Evolutionary conservation across 805 yeast genomes (phyloP).

Genomic region (Cyberlindnera galapagoensis): DNA sequence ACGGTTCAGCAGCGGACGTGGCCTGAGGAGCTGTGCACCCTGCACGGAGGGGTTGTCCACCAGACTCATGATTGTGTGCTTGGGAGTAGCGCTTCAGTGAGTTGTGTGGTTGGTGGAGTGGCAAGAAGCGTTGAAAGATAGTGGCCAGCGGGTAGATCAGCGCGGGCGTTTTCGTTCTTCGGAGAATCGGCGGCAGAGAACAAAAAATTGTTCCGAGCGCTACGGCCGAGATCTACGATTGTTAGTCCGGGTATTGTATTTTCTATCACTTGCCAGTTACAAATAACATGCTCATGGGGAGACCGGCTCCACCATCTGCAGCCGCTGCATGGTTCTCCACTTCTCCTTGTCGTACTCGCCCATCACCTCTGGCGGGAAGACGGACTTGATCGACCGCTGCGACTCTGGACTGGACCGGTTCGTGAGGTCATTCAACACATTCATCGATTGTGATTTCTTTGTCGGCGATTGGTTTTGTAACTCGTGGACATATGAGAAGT

Average conservation of each 20-base stretch:
- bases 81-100: neutral
- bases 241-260: too few relatives aligned
- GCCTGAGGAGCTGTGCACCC: slow-evolving; percentile 68
- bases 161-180: too few relatives aligned
- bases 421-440: slow-evolving; percentile 22
- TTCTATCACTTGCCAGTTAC: neutral
- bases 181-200: too few relatives aligned
- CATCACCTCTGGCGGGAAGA: slow-evolving; percentile 48
- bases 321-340: slow-evolving; percentile 47
- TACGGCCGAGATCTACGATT: too few relatives aligned
- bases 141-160: too few relatives aligned
- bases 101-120: too few relatives aligned
- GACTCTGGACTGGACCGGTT: slow-evolving; percentile 28
- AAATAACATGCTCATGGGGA: neutral
- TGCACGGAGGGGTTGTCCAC: slow-evolving; percentile 70
- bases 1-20: slow-evolving; percentile 50
- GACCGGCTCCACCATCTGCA: slow-evolving; percentile 19
- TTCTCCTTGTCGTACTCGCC: slow-evolving; percentile 64
- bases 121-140: too few relatives aligned
- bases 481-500: slow-evolving; percentile 22
- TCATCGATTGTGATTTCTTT: slow-evolving; percentile 6
- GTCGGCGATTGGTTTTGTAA: slow-evolving; percentile 20
- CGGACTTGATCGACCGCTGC: slow-evolving; percentile 32
- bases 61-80: slow-evolving; percentile 23
- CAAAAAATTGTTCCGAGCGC: too few relatives aligned